Evolutionary conservation across 257 asterid genomes (phyloP).

Genomic region (Agastache rugosa): DNA sequence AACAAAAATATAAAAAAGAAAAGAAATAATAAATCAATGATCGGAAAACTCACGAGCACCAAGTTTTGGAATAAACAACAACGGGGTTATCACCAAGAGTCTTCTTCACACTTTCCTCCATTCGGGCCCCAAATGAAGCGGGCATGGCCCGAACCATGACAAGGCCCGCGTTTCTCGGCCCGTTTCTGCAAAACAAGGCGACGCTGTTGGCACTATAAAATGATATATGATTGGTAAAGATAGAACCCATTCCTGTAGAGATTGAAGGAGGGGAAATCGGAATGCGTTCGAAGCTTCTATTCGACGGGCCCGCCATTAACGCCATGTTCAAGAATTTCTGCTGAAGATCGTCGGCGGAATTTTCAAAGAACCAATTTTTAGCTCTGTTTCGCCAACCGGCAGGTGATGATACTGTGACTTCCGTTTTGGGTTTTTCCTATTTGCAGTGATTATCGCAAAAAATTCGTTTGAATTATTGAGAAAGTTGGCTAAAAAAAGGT

Average conservation of each 20-base stretch:
- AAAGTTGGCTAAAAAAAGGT: conserved; percentile 13
- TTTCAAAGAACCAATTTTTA: neutral
- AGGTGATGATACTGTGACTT: neutral
- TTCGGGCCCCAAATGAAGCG: conserved; percentile 61
- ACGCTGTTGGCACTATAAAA: neutral
- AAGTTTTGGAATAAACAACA: conserved; percentile 85
- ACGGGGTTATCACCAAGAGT: conserved; percentile 68
- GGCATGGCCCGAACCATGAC: conserved; percentile 63
- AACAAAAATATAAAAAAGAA: neutral
- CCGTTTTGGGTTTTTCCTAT: neutral
- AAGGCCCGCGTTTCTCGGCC: conserved; percentile 36
- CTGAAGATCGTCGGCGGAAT: neutral
- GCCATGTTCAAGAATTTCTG: conserved; percentile 8
- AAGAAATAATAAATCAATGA: neutral
- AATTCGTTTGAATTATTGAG: neutral
- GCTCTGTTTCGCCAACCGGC: neutral
- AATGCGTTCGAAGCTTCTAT: neutral
- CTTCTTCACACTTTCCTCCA: conserved; percentile 67
- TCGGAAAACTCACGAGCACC: conserved; percentile 75
- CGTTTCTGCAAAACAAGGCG: conserved; percentile 4
- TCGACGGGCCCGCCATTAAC: conserved; percentile 9
- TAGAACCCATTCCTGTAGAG: neutral
- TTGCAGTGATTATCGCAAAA: neutral
- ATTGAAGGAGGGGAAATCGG: neutral
- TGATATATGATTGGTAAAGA: neutral